A percentile compares a stretch with the other conserved stretches of the same genome.
Conservation (phyloP, 768 basidiomycete genomes). For the Russula earlei region DNA sequence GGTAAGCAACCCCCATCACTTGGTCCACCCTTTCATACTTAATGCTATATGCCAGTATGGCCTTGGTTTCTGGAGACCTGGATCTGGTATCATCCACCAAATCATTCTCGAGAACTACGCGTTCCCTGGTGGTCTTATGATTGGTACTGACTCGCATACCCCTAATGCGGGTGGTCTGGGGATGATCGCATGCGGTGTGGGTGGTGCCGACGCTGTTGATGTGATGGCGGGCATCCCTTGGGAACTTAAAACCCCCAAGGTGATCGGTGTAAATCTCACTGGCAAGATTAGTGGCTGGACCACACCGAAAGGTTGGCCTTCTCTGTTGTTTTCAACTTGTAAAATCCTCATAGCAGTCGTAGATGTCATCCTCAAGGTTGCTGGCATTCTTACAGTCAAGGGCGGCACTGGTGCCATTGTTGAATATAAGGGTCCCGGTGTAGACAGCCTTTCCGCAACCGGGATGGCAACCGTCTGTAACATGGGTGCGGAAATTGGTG, state of each 20-base stretch:
- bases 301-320: slow-evolving; percentile 75
- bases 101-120: slow-evolving; percentile 99
- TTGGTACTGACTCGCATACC: slow-evolving; percentile 98
- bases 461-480: slow-evolving; percentile 99
- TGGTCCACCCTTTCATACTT: not conserved
- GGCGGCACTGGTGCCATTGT: slow-evolving; percentile 98
- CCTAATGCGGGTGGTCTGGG: slow-evolving; percentile 99
- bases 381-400: slow-evolving; percentile 98
- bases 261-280: slow-evolving; percentile 93
- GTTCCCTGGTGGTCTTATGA: slow-evolving; percentile 98
- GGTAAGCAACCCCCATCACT: slow-evolving; percentile 30
- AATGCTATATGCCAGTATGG: slow-evolving; percentile 54
- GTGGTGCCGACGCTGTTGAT: slow-evolving; percentile 98
- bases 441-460: slow-evolving; percentile 93
- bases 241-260: slow-evolving; percentile 99
- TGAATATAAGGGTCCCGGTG: slow-evolving; percentile 92
- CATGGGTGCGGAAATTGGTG: slow-evolving; percentile 99
- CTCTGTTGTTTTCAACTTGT: not conserved
- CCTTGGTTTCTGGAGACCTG: slow-evolving; percentile 99
- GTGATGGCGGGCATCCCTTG: slow-evolving; percentile 98
- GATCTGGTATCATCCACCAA: slow-evolving; percentile 98
- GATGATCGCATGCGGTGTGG: slow-evolving; percentile 99
- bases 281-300: slow-evolving; percentile 97
- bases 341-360: slow-evolving; percentile 11
- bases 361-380: slow-evolving; percentile 99